Conservation (phyloP, 2,329 filamentous ascomycete species). For the Colletotrichum zoysiae region DNA sequence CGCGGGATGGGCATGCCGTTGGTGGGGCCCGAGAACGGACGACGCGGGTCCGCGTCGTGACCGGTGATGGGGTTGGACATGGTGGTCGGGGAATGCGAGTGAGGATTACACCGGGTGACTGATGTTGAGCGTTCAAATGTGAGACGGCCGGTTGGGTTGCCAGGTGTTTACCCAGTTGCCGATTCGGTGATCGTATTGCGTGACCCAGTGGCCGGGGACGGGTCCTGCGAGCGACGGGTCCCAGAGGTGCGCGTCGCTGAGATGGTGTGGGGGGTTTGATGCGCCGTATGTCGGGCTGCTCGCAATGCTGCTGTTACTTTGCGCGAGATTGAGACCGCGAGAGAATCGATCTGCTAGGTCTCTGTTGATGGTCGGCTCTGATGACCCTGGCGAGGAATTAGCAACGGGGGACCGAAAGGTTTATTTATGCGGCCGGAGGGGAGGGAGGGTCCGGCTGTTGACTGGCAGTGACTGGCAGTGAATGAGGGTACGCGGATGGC, state of each 20-base stretch:
- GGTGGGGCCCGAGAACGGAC: slow-evolving; percentile 50
- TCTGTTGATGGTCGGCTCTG: background rate
- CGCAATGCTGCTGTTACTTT: background rate
- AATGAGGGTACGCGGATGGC: background rate
- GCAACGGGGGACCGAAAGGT: background rate
- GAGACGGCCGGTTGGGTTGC: slow-evolving; percentile 45
- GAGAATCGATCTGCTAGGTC: slow-evolving; percentile 9
- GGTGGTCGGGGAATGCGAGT: background rate
- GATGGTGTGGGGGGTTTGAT: background rate
- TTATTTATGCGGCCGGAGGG: background rate
- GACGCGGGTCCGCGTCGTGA: slow-evolving; percentile 51
- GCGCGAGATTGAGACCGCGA: slow-evolving; percentile 5
- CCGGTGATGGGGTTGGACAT: slow-evolving; percentile 54
- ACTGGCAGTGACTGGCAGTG: slow-evolving; percentile 22
- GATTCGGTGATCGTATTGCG: slow-evolving; percentile 22
- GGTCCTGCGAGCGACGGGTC: slow-evolving; percentile 49
- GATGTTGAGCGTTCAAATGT: background rate
- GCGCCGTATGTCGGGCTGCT: background rate
- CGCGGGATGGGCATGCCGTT: slow-evolving; percentile 47
- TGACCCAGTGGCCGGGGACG: slow-evolving; percentile 51
- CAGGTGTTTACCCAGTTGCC: slow-evolving; percentile 51
- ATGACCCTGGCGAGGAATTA: slow-evolving; percentile 8
- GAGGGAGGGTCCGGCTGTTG: background rate
- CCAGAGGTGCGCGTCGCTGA: slow-evolving; percentile 35
- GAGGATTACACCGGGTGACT: background rate